Evolutionary conservation across 1,284 basidiomycete genomes (phyloP).

Genomic region (Cryptococcus maquisensis): DNA sequence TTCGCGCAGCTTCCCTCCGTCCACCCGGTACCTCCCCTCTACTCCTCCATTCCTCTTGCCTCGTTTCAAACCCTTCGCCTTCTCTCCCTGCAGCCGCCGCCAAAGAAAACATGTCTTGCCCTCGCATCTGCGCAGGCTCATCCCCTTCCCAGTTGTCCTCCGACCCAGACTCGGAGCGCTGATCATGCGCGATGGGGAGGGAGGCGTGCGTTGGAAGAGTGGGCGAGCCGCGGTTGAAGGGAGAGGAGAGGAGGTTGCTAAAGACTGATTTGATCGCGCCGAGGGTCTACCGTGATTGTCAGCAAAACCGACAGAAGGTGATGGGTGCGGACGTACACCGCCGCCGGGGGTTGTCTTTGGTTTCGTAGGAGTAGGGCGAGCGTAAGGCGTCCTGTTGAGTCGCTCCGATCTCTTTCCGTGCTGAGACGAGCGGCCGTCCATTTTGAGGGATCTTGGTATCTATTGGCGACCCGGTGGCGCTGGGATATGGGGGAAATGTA

Average conservation of each 20-base stretch:
- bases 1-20: slow-evolving; percentile 19
- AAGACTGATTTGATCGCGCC: slow-evolving; percentile 19
- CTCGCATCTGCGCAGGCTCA: slow-evolving; percentile 23
- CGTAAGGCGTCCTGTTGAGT: slow-evolving; percentile 28
- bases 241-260: slow-evolving; percentile 23
- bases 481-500: too few relatives aligned
- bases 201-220: slow-evolving; percentile 15
- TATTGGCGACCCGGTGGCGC: too few relatives aligned
- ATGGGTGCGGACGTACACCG: neutral
- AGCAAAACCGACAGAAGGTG: neutral
- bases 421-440: slow-evolving; percentile 35
- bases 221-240: slow-evolving; percentile 18
- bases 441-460: slow-evolving; percentile 2
- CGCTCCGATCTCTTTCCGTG: slow-evolving; percentile 29
- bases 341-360: slow-evolving; percentile 12
- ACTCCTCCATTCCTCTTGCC: slow-evolving; percentile 26
- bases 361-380: slow-evolving; percentile 17
- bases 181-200: slow-evolving; percentile 14
- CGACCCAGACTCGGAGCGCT: slow-evolving; percentile 36
- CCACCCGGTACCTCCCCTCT: slow-evolving; percentile 29
- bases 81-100: slow-evolving; percentile 29
- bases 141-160: slow-evolving; percentile 43
- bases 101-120: slow-evolving; percentile 34
- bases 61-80: slow-evolving; percentile 27
- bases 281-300: slow-evolving; percentile 10